Evolutionary conservation across 805 yeast genomes (phyloP), one percentile per base, ranked within the genome.

Genomic region (Candida krabiensis): DNA sequence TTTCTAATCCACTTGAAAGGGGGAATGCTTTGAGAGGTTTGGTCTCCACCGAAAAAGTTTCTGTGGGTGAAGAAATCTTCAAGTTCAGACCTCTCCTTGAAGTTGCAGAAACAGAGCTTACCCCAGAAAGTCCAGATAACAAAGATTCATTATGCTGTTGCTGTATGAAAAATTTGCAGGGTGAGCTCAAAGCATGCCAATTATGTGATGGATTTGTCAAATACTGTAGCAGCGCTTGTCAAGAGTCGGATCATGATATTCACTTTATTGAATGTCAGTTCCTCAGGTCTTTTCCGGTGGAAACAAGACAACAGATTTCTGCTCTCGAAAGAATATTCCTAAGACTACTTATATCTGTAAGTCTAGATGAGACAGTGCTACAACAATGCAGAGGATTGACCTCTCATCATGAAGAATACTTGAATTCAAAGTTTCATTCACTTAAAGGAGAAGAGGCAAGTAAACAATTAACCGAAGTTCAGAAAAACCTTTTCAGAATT

Each of bases 361-460:
- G 33, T 6, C 14, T 27, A 9, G 46, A 43, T 24, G 24, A 27
- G 9, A 19, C 12, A 8, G 21, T 38, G 4, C 36, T 46, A n/a
- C 26, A 33, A 6, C 41, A 41, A 18, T 50, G 53, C 34, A 38
- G 33, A 13, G 41, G 44, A 14, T 38, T 55, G 37, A 52, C 56
- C 13, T 50, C 53, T 4, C 60, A 55, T 24, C 40, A 45, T 30
- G 49, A 52, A 17, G 14, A 35, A 4, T 46, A 46, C 19, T 13
- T 35, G n/a, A 19, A 33, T 23, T 26, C n/a, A 26, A 46, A 46
- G 15, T 5, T 7, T 7, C 11, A 9, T 13, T 11, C 24, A 46
- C 38, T 29, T 16, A 33, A 14, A 26, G 21, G 6, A 40, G 43
- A 35, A 28, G 24, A 30, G 9, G 13, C 13, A 3, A 24, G 23